These are phyloP conservation scores for Suhomyces coccinellae DNA, from an alignment of 1,139 yeast species.

Conservation along the genomic window DNA sequence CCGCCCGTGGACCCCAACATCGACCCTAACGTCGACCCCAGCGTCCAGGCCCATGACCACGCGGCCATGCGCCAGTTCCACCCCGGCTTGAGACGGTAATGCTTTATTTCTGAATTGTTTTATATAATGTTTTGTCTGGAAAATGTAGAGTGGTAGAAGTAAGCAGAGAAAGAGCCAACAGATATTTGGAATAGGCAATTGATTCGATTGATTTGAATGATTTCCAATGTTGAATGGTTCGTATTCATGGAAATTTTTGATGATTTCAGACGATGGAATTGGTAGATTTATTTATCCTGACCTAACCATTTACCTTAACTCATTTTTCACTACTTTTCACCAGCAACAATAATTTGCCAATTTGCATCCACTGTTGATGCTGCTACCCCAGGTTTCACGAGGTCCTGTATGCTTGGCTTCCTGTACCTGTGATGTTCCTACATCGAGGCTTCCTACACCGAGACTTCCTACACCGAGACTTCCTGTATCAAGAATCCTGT, in stretches of 20 bases:
- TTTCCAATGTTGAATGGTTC: too few species aligned
- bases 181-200: too few species aligned
- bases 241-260: too few species aligned
- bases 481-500: neutral
- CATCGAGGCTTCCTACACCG: neutral
- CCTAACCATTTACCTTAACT: too few species aligned
- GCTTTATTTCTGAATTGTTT: constrained; percentile 12
- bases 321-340: too few species aligned
- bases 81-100: constrained; percentile 14
- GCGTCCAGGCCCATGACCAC: constrained; percentile 47
- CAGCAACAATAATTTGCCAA: too few species aligned
- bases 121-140: constrained; percentile 7
- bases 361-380: too few species aligned
- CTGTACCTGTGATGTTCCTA: neutral
- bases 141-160: neutral
- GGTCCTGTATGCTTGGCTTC: neutral
- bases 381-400: too few species aligned
- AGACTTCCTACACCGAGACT: neutral
- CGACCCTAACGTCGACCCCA: constrained; percentile 49
- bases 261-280: too few species aligned
- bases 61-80: constrained; percentile 25
- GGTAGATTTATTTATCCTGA: too few species aligned
- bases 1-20: constrained; percentile 43
- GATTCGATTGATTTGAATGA: too few species aligned
- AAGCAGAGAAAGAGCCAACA: too few species aligned